A percentile compares a stretch with the other conserved stretches of the same genome.
phyloP scores from a whole-genome alignment of 2,329 filamentous ascomycete genomes.

The Penicillium vulpinum region DNA sequence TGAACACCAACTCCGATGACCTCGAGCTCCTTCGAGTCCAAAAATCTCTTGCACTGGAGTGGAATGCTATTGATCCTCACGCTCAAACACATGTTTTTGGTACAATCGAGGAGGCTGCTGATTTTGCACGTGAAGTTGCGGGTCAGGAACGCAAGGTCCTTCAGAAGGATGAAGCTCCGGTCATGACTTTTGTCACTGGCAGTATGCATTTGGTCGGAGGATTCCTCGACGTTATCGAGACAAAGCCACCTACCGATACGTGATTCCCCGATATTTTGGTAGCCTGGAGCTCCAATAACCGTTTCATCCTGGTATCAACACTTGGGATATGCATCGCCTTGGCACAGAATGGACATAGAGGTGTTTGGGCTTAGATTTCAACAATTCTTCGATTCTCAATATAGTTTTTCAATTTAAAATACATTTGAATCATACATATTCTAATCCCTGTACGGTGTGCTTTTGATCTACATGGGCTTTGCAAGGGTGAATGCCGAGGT shows the following conservation, averaged over 20 bases:
- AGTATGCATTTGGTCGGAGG: conserved; percentile 83
- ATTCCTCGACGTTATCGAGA: conserved; percentile 70
- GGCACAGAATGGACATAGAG: conserved; percentile 17
- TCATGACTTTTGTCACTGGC: conserved; percentile 73
- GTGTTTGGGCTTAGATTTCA: conserved; percentile 28
- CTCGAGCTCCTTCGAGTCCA: conserved; percentile 66
- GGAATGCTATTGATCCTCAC: conserved; percentile 57
- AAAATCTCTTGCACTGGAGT: conserved; percentile 61
- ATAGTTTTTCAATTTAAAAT: not conserved
- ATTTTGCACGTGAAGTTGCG: conserved; percentile 52
- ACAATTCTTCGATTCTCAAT: conserved; percentile 25
- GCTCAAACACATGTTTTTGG: conserved; percentile 57
- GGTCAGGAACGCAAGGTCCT: conserved; percentile 32
- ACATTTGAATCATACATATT: not conserved
- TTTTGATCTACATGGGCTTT: not conserved
- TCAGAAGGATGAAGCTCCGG: conserved; percentile 42
- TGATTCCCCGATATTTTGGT: conserved; percentile 4
- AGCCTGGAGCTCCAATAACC: conserved; percentile 14
- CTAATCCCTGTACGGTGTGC: not conserved
- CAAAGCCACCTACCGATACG: conserved; percentile 30
- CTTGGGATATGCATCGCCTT: conserved; percentile 17
- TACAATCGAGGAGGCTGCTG: conserved; percentile 71
- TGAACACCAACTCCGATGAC: conserved; percentile 61
- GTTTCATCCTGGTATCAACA: conserved; percentile 26
- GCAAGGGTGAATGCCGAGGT: not conserved